Evolutionary conservation across 208 protist species (phyloP).

Genomic region (Crithidia brevicula): DNA sequence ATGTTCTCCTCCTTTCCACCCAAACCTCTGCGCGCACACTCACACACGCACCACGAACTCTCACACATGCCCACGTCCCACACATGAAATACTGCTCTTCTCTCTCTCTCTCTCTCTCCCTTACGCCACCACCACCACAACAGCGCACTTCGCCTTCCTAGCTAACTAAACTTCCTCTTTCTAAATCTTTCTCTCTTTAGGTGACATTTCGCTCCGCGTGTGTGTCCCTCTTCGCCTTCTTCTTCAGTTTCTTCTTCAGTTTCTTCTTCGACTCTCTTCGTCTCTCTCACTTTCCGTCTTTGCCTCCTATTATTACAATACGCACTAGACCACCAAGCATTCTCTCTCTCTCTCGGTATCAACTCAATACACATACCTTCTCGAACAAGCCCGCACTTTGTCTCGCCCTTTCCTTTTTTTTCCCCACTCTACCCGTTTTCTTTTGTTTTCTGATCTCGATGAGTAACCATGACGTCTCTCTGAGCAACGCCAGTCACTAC

Average conservation of each 20-base stretch:
- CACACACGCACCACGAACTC: too few relatives aligned
- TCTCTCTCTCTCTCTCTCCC: neutral
- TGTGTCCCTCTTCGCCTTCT: neutral
- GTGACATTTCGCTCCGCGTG: conserved; percentile 9
- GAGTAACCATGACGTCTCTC: conserved; percentile 31
- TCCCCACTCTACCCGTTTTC: neutral
- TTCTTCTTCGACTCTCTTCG: neutral
- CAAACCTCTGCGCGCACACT: neutral
- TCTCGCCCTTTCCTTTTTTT: neutral
- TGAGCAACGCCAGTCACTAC: conserved; percentile 55
- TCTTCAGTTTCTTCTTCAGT: neutral
- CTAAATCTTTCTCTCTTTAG: conserved; percentile 2
- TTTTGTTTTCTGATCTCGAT: conserved; percentile 25
- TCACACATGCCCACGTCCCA: neutral
- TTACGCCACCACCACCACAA: too few relatives aligned
- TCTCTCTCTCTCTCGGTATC: conserved; percentile 3
- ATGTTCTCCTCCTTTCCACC: too few relatives aligned
- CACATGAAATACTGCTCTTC: neutral
- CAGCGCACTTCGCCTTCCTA: conserved; percentile 20
- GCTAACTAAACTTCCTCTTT: conserved; percentile 13
- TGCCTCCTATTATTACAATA: neutral
- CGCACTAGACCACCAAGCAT: neutral
- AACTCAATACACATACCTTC: neutral
- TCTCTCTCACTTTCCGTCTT: conserved; percentile 3
- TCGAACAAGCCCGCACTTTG: neutral